Base-by-base conservation (phyloP, 2,329 filamentous ascomycete species). In the Penicillium capsulatum region DNA sequence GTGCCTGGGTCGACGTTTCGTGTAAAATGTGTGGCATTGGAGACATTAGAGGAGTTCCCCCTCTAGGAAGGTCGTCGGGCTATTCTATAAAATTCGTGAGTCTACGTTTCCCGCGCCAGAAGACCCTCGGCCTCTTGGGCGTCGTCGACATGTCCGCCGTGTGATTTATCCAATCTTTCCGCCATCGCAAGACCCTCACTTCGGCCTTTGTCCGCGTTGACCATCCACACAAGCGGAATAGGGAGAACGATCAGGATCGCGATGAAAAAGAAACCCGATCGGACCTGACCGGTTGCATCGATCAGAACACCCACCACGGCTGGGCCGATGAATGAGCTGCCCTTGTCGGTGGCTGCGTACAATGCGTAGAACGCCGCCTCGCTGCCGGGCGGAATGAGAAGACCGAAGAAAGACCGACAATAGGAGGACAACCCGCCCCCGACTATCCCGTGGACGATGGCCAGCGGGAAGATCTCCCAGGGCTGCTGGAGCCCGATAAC, bases 341-440 rank as follows among this genome's bases (percentile, higher is more conserved):
- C 89, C 64, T 96, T 96, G 61, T 96, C 90, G 1, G 90, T 96
- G 42, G 95, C 94, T 15, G 90, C 90, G 58, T 95, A 96, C 3
- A 96, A 71, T 0, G 90, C 90, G 60, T 92, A 96, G 60, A 96
- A 96, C 0, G 89, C 88, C 0, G 90, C 89, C 63, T 96, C 90
- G 17, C 81, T 90, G 3, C 90, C 90, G 0, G 87, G 86, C 0
- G 90, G 90, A 42, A 96, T 92, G 40, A 96, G 73, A 63, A 94
- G 84, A 13, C 88, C 88, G 57, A 85, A 96, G 2, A 96, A 72
- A 29, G 84, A 87, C 13, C 90, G 81, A 60, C 90, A 96, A 65
- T 95, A 95, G 11, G 83, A 83, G 44, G 84, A 83, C 28, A 96
- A 68, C 0, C 90, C 90, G 7, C 90, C 90, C 1, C 94, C 77